A percentile compares a stretch with the other conserved stretches of the same genome.
phyloP scores from a whole-genome alignment of 352 stramenopile genomes.

The Phytophthora cryptogea region DNA sequence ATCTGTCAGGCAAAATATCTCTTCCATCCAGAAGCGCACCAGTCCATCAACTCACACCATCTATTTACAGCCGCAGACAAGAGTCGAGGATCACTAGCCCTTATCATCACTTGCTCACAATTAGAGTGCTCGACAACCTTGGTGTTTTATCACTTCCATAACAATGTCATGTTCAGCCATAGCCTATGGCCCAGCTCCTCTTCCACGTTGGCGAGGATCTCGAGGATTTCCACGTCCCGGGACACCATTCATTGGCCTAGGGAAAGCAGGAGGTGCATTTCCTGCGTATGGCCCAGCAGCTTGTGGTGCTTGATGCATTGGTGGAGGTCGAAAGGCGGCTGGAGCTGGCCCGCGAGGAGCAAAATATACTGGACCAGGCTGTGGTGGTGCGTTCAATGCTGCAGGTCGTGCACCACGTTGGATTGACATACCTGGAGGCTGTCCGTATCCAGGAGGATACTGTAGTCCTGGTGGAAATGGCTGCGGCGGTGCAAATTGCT shows the following conservation, averaged over 20 bases:
- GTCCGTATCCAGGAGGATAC: constrained; percentile 30
- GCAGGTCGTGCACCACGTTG: constrained; percentile 16
- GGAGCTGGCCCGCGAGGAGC: constrained; percentile 14
- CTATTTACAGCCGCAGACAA: constrained; percentile 33
- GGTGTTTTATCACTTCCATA: constrained; percentile 16
- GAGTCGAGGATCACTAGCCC: constrained; percentile 13
- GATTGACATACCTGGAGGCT: constrained; percentile 24
- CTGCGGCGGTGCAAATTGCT: constrained; percentile 23
- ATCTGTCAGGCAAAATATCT: neutral
- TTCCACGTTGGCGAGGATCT: constrained; percentile 46
- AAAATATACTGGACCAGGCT: constrained; percentile 24
- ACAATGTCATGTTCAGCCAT: constrained; percentile 16
- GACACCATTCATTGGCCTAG: constrained; percentile 18
- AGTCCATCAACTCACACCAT: constrained; percentile 16
- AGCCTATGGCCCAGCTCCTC: constrained; percentile 16
- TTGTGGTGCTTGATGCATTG: constrained; percentile 16
- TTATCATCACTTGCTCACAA: constrained; percentile 24
- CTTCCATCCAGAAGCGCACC: constrained; percentile 11
- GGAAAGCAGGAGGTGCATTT: constrained; percentile 21
- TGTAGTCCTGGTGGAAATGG: constrained; percentile 21
- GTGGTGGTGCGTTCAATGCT: constrained; percentile 4
- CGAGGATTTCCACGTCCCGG: constrained; percentile 36
- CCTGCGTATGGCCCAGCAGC: constrained; percentile 6
- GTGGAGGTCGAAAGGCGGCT: constrained; percentile 12
- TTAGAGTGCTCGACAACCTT: constrained; percentile 15